These are phyloP conservation scores for Hansenula anomala DNA, from an alignment of 1,139 yeast genomes.

Conservation along the genomic window DNA sequence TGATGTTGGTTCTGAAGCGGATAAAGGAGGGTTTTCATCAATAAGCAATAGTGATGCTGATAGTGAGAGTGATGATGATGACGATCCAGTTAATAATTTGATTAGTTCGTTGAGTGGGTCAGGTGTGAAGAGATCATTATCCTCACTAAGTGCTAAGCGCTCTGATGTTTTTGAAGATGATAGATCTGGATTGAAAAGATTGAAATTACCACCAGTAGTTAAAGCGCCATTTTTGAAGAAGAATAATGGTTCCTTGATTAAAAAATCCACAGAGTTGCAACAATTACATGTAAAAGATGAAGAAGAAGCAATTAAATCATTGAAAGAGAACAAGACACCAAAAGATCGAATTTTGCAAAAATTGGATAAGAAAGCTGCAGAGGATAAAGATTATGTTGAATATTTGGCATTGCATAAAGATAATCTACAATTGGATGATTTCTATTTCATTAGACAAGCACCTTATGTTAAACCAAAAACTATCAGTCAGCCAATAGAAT, in stretches of 20 bases:
- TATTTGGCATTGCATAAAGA: slow-evolving; percentile 7
- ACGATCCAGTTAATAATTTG: slow-evolving; percentile 1
- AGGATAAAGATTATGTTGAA: slow-evolving; percentile 10
- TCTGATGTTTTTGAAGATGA: slow-evolving; percentile 8
- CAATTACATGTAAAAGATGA: slow-evolving; percentile 12
- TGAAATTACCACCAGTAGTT: slow-evolving; percentile 6
- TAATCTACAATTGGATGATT: slow-evolving; percentile 10
- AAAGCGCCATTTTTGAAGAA: slow-evolving; percentile 3
- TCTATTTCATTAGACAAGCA: slow-evolving; percentile 8
- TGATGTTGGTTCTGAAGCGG: neutral
- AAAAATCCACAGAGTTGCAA: slow-evolving; percentile 3
- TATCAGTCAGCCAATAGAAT: slow-evolving; percentile 2
- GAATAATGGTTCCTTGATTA: neutral
- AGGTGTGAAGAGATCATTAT: neutral
- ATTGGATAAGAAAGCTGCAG: slow-evolving; percentile 9
- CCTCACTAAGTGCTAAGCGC: slow-evolving; percentile 3
- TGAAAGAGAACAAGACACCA: slow-evolving; percentile 3
- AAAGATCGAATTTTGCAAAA: slow-evolving; percentile 2
- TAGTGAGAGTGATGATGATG: slow-evolving; percentile 4
- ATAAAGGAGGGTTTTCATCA: neutral
- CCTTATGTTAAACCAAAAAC: neutral
- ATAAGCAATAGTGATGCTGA: neutral
- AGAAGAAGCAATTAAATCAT: slow-evolving; percentile 4
- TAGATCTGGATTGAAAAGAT: slow-evolving; percentile 4
- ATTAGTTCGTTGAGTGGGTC: too few relatives aligned